phyloP scores from a whole-genome alignment of 768 basidiomycete species.

The Suillus alpinus region DNA sequence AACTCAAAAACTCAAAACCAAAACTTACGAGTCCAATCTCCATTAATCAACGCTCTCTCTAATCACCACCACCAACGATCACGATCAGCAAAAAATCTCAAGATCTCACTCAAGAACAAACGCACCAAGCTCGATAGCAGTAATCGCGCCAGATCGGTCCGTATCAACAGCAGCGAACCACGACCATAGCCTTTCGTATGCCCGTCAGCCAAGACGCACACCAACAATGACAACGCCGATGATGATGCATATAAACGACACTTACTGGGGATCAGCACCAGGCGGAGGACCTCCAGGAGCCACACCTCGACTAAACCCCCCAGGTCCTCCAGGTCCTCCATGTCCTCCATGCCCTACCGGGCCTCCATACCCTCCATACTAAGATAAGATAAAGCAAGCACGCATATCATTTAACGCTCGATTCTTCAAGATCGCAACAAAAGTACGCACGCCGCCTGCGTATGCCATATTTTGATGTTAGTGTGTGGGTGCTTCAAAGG shows the following conservation, averaged over 20 bases:
- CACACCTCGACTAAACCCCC: slow-evolving; percentile 11
- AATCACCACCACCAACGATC: neutral
- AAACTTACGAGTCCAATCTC: slow-evolving; percentile 76
- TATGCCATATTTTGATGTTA: slow-evolving; percentile 1
- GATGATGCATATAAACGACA: neutral
- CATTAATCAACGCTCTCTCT: slow-evolving; percentile 51
- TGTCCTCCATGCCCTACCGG: slow-evolving; percentile 15
- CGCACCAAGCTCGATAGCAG: slow-evolving; percentile 65
- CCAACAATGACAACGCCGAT: neutral
- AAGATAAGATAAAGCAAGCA: neutral
- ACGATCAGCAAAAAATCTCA: neutral
- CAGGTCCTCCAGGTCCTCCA: slow-evolving; percentile 10
- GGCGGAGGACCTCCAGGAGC: slow-evolving; percentile 29
- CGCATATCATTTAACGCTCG: neutral
- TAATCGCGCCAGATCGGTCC: slow-evolving; percentile 67
- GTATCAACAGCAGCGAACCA: slow-evolving; percentile 73
- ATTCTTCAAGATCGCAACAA: neutral
- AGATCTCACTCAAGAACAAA: slow-evolving; percentile 8
- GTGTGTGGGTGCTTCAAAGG: neutral
- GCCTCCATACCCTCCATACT: slow-evolving; percentile 12
- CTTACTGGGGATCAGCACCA: slow-evolving; percentile 77
- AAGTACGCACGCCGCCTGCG: neutral
- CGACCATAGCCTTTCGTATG: slow-evolving; percentile 54
- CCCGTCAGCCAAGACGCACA: neutral
- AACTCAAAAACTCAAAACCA: neutral